phyloP scores from a whole-genome alignment of 2,329 filamentous ascomycete genomes.

The Aspergillus hiratsukae region DNA sequence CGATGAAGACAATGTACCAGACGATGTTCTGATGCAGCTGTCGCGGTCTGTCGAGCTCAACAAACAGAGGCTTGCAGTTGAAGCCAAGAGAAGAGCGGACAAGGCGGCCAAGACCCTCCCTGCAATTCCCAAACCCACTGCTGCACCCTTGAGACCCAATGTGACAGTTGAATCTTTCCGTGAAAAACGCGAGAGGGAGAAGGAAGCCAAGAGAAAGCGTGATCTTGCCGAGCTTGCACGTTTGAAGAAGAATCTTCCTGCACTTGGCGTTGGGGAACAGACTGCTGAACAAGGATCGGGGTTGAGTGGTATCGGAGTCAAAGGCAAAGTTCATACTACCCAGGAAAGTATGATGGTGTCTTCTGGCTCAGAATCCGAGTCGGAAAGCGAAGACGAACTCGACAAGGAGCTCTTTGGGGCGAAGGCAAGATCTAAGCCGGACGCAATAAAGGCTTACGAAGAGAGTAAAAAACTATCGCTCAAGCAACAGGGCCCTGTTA shows the following conservation, averaged over 20 bases:
- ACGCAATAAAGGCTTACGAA: slow-evolving; percentile 44
- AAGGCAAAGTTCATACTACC: slow-evolving; percentile 72
- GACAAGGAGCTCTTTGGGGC: slow-evolving; percentile 63
- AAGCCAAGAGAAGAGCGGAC: slow-evolving; percentile 27
- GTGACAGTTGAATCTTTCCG: slow-evolving; percentile 57
- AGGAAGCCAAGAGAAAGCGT: slow-evolving; percentile 67
- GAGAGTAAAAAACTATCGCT: slow-evolving; percentile 46
- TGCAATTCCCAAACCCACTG: slow-evolving; percentile 21
- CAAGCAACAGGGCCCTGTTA: slow-evolving; percentile 67
- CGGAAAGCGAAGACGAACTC: slow-evolving; percentile 72
- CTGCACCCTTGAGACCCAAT: slow-evolving; percentile 25
- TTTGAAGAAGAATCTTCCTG: slow-evolving; percentile 54
- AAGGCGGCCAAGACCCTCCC: slow-evolving; percentile 21
- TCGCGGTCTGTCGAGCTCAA: slow-evolving; percentile 42
- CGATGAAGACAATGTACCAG: slow-evolving; percentile 36
- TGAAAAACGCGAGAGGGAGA: slow-evolving; percentile 68
- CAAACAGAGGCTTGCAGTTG: slow-evolving; percentile 31
- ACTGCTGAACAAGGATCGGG: slow-evolving; percentile 76
- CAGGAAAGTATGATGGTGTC: slow-evolving; percentile 86
- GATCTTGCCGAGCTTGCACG: slow-evolving; percentile 68
- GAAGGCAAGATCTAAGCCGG: slow-evolving; percentile 35
- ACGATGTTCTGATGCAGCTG: slow-evolving; percentile 38
- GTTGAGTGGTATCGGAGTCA: slow-evolving; percentile 64
- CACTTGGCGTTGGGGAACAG: slow-evolving; percentile 49
- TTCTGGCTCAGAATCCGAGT: slow-evolving; percentile 58